These are phyloP conservation scores for Cercis canadensis DNA, from an alignment of 306 rosid species.

Conservation along the genomic window DNA sequence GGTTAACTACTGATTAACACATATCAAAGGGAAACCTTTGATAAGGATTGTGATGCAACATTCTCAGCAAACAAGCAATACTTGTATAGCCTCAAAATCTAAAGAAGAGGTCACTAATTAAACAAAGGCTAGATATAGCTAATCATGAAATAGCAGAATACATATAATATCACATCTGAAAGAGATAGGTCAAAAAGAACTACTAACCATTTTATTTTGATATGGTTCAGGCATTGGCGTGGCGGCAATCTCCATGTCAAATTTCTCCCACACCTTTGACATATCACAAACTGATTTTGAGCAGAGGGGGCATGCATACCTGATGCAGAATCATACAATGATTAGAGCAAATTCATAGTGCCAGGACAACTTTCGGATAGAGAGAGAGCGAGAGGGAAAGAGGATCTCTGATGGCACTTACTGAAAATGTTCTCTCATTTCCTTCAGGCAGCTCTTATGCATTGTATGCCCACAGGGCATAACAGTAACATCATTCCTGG, in stretches of 20 bases:
- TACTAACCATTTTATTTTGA: slow-evolving; percentile 63
- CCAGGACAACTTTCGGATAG: not conserved
- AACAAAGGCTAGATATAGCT: not conserved
- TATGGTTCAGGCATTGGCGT: slow-evolving; percentile 70
- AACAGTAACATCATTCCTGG: slow-evolving; percentile 64
- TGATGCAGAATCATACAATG: slow-evolving; percentile 29
- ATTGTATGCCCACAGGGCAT: slow-evolving; percentile 92
- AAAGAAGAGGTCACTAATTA: not conserved
- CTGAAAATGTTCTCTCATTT: slow-evolving; percentile 85
- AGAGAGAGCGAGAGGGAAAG: not conserved
- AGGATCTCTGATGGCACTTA: slow-evolving; percentile 41
- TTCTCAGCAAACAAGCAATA: too few species aligned
- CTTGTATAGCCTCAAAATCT: not conserved
- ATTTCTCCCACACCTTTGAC: slow-evolving; percentile 90
- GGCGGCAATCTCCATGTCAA: slow-evolving; percentile 84
- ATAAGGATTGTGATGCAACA: too few species aligned
- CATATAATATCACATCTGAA: slow-evolving; percentile 1
- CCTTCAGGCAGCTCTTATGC: slow-evolving; percentile 72
- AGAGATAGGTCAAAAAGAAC: not conserved
- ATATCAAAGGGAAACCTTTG: too few species aligned
- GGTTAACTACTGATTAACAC: not conserved
- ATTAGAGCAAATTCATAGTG: not conserved
- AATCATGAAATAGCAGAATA: not conserved
- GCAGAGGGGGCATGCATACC: slow-evolving; percentile 90
- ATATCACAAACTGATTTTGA: slow-evolving; percentile 87